Conservation (phyloP, 2,329 filamentous ascomycete species). For the Huntiella bhutanensis region DNA sequence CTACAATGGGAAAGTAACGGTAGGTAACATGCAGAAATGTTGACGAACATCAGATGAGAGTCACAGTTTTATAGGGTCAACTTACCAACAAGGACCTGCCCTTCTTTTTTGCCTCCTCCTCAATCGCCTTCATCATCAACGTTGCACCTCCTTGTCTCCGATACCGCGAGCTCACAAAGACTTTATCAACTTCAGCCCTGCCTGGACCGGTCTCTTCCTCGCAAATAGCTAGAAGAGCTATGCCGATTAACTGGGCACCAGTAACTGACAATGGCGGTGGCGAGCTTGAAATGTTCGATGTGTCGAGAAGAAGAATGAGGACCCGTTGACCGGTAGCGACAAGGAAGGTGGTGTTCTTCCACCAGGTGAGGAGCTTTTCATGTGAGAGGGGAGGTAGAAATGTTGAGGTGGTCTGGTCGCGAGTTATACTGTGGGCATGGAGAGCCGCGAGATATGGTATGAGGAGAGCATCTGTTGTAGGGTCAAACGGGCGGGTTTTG, state of each 20-base stretch:
- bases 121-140: slow-evolving; percentile 32
- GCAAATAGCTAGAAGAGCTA: slow-evolving; percentile 35
- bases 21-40: neutral
- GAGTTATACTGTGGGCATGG: slow-evolving; percentile 38
- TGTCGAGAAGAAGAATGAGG: slow-evolving; percentile 33
- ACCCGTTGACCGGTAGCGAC: slow-evolving; percentile 25
- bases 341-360: slow-evolving; percentile 33
- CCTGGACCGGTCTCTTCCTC: slow-evolving; percentile 36
- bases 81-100: slow-evolving; percentile 35
- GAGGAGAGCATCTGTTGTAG: slow-evolving; percentile 29
- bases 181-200: slow-evolving; percentile 35
- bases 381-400: slow-evolving; percentile 41
- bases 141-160: slow-evolving; percentile 32
- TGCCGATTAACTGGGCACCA: slow-evolving; percentile 31
- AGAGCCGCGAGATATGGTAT: slow-evolving; percentile 37
- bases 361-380: slow-evolving; percentile 36
- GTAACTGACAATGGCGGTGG: slow-evolving; percentile 18
- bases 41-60: neutral
- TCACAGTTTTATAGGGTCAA: slow-evolving; percentile 9
- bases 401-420: slow-evolving; percentile 35
- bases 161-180: slow-evolving; percentile 34
- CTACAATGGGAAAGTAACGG: neutral
- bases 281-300: neutral
- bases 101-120: slow-evolving; percentile 29
- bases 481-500: slow-evolving; percentile 25